phyloP scores from a whole-genome alignment of 1,139 yeast species.

The Arxiozyma telluris region DNA sequence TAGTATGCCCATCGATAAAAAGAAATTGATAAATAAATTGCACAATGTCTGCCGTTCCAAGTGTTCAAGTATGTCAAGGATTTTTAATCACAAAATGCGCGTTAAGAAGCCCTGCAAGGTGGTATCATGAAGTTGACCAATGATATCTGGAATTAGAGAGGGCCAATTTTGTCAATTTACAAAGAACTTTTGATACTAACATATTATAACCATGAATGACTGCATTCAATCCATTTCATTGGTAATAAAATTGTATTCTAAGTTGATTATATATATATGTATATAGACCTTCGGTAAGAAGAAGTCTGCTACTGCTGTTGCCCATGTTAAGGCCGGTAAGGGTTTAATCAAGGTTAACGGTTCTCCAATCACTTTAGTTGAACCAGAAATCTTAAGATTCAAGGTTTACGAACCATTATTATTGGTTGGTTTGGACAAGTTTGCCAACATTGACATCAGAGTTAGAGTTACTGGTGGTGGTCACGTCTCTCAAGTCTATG shows the following conservation, averaged over 20 bases:
- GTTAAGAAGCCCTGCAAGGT: not conserved
- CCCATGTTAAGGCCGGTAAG: constrained; percentile 98
- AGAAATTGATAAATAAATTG: constrained; percentile 10
- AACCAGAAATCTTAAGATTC: constrained; percentile 98
- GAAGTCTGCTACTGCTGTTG: constrained; percentile 99
- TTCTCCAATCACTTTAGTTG: constrained; percentile 96
- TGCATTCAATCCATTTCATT: not conserved
- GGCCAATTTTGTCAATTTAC: not conserved
- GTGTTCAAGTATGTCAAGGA: constrained; percentile 53
- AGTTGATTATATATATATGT: constrained; percentile 1
- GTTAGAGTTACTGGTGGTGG: constrained; percentile 99
- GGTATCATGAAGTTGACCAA: not conserved
- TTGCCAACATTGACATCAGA: constrained; percentile 97
- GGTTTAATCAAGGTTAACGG: constrained; percentile 99
- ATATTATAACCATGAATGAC: not conserved
- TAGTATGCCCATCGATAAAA: not conserved
- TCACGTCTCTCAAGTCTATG: constrained; percentile 98
- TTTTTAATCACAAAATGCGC: not conserved
- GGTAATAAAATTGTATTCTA: not conserved
- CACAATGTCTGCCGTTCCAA: constrained; percentile 48
- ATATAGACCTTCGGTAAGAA: constrained; percentile 96
- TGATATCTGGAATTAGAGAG: not conserved
- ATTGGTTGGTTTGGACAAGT: constrained; percentile 97
- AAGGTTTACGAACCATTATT: constrained; percentile 99
- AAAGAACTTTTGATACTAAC: not conserved